Evolutionary conservation across 768 basidiomycete species (phyloP), one percentile per base, ranked within the genome.

Genomic region (Leucocoprinus sp.): DNA sequence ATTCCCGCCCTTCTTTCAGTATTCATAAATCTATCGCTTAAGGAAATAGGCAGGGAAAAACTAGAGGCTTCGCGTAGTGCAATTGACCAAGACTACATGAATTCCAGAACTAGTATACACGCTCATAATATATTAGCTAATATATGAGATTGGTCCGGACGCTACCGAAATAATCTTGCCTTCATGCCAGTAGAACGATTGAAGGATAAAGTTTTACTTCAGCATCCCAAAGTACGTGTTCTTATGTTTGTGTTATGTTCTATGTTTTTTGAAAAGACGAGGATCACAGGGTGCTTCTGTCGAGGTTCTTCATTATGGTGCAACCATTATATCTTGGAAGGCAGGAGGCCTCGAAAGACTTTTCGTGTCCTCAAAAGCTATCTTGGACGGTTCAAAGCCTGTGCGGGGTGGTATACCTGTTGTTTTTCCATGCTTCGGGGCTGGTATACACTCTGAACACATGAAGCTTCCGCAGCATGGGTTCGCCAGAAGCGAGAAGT

Each of bases 361-460:
- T 21, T 97, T 93, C 54, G 68, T 95, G 4, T 91, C 88, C 8
- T 72, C 74, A 8, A 91, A 87, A 59, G 82, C 93, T 1, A 64
- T 69, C 6, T 66, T 92, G 1, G 90, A 95, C 55, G 88, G 87
- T 1, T 76, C 78, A 28, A 92, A 89, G 64, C 78, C 91, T 1
- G 69, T 76, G 23, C 62, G 75, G 45, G 76, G 75, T 8, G 75
- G 75, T 8, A 75, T 76, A 17, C 76, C 76, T 8, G 59, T 76
- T 28, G 81, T 89, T 34, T 96, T 92, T 61, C 83, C 85, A 34
- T 90, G 86, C 66, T 98, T 97, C 57, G 93, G 95, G 2, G 70
- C 87, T 0, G 89, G 95, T 1, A 74, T 71, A 14, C 84, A 81
- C 61, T 74, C 72, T 21, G 86, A 82, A 39, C 88, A 93, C 60